These are phyloP conservation scores for Periglandula ipomoeae DNA, from an alignment of 2,329 filamentous ascomycete genomes.

Conservation along the genomic window DNA sequence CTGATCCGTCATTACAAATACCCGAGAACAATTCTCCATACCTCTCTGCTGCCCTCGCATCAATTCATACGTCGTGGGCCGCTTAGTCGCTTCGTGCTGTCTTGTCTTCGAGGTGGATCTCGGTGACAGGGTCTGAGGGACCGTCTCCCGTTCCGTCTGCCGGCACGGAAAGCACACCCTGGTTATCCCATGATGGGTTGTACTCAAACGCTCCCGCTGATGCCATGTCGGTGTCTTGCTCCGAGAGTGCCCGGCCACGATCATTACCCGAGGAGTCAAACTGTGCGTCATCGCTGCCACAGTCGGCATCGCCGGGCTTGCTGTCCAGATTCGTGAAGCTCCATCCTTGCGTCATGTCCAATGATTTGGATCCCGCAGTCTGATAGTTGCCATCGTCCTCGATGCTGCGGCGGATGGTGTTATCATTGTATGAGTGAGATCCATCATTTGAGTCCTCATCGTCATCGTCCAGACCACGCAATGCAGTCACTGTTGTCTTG, in stretches of 20 bases:
- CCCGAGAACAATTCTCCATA: too few relatives aligned
- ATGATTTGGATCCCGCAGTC: constrained; percentile 18
- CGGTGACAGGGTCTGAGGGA: constrained; percentile 36
- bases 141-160: constrained; percentile 24
- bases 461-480: constrained; percentile 19
- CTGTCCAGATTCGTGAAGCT: constrained; percentile 32
- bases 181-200: constrained; percentile 21
- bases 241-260: constrained; percentile 16
- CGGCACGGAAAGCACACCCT: constrained; percentile 31
- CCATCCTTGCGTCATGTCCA: constrained; percentile 33
- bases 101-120: constrained; percentile 38
- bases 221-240: constrained; percentile 23
- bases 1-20: not conserved
- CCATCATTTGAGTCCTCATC: constrained; percentile 18
- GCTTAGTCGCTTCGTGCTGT: constrained; percentile 15
- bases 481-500: constrained; percentile 24
- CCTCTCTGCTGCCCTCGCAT: not conserved
- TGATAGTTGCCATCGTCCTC: constrained; percentile 33
- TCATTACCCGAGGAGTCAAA: constrained; percentile 30
- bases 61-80: not conserved
- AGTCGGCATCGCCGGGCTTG: constrained; percentile 25
- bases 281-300: constrained; percentile 35
- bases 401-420: constrained; percentile 31
- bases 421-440: constrained; percentile 23
- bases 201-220: constrained; percentile 11